Evolutionary conservation across 805 yeast genomes (phyloP), one percentile per base, ranked within the genome.

Genomic region (Starmerella potacharoeniae): DNA sequence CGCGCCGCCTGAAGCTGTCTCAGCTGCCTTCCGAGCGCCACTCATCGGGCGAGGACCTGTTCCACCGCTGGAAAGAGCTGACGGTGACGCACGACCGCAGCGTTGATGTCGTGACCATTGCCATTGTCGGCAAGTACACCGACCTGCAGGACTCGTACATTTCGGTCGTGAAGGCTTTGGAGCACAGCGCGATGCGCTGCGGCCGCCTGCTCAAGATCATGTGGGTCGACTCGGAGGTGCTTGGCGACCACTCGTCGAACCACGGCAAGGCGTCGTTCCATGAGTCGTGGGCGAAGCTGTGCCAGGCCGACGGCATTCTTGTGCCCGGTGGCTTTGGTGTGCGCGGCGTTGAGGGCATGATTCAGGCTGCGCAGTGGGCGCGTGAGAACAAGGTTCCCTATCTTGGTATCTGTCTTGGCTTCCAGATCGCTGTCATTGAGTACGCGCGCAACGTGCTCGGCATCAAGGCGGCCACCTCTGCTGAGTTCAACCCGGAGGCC

Each of bases 261-360:
- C 85, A 87, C 71, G 81, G 83, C 58, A 85, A 88, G 72, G 81
- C 83, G 55, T 79, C 80, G 64, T 90, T 85, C 76, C 96, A 91
- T 71, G 84, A 85, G 71, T 96, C 97, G 52, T 93, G 98, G 99
- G 91, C 88, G 65, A 75, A 77, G 63, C 82, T 93, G 61, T 86
- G 95, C 69, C 81, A 84, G 65, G 96, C 97, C 30, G 96, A 93
- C 71, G 97, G 98, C 71, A 85, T 93, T 60, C 78, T 93, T 57
- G 96, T 93, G 55, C 98, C 99, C 41, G 99, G 99, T 68, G 99
- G 99, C 1, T 93, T 93, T 67, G 99, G 99, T 57, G 73, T 81
- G 50, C 84, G 99, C 71, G 99, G 99, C 73, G 87, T 88, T 57
- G 97, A 93, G 73, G 99, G 98, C 65, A 93, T 93, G 99, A 77